phyloP scores from a whole-genome alignment of 2,329 filamentous ascomycete genomes.

The Emergomyces orientalis region DNA sequence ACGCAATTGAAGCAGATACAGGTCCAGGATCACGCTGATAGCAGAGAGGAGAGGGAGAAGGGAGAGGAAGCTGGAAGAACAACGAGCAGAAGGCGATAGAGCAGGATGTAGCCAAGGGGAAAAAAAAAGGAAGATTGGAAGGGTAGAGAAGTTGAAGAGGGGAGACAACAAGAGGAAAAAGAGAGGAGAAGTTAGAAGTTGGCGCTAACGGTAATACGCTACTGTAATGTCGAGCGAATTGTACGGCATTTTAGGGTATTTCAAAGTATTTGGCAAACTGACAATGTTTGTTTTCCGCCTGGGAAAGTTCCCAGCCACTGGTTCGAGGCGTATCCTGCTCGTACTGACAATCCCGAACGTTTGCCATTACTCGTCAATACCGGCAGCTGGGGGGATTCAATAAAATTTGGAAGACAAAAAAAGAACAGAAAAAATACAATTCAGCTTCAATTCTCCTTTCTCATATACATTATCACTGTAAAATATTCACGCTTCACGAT shows the following conservation, averaged over 20 bases:
- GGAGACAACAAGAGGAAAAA: too few relatives aligned
- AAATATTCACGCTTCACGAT: too few relatives aligned
- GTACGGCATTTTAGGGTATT: neutral
- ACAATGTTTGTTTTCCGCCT: neutral
- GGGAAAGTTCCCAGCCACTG: neutral
- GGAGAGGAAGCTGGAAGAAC: neutral
- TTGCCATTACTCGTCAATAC: too few relatives aligned
- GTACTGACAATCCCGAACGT: neutral
- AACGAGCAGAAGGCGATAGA: neutral
- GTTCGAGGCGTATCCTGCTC: neutral
- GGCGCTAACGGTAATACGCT: neutral
- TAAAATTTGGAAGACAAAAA: neutral
- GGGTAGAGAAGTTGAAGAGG: too few relatives aligned
- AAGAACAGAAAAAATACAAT: neutral
- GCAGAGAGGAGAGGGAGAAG: conserved; percentile 1
- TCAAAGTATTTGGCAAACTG: too few relatives aligned
- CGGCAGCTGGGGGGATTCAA: neutral
- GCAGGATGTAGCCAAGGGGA: neutral
- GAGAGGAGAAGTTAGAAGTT: neutral
- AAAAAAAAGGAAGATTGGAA: neutral
- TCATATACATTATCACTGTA: too few relatives aligned
- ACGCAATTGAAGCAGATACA: neutral
- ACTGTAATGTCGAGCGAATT: neutral
- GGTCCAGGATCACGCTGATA: neutral
- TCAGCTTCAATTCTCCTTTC: neutral